Conservation (phyloP, 2,329 filamentous ascomycete genomes). For the Basipetospora chlamydospora region DNA sequence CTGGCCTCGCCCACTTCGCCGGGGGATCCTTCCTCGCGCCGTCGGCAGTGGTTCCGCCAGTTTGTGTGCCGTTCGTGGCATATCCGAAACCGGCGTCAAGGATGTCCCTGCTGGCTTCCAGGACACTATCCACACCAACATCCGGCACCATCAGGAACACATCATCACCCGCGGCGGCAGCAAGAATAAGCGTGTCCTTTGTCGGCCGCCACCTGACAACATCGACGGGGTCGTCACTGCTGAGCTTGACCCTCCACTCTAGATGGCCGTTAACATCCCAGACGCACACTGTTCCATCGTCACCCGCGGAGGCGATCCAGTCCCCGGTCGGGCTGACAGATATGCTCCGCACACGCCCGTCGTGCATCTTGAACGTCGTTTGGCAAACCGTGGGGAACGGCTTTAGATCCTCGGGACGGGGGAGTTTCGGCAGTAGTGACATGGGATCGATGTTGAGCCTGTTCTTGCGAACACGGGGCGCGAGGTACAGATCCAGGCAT, state of each 20-base stretch:
- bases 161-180: constrained; percentile 71
- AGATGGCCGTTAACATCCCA: constrained; percentile 88
- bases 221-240: constrained; percentile 66
- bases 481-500: constrained; percentile 88
- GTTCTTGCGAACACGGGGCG: constrained; percentile 81
- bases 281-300: constrained; percentile 82
- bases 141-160: constrained; percentile 73
- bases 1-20: constrained; percentile 73
- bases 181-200: constrained; percentile 65
- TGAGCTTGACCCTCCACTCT: constrained; percentile 70
- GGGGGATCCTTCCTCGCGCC: constrained; percentile 57
- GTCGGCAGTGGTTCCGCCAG: constrained; percentile 28
- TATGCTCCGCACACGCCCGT: constrained; percentile 73
- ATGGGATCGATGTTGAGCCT: constrained; percentile 93
- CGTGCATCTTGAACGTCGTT: constrained; percentile 75
- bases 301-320: constrained; percentile 82
- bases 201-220: constrained; percentile 80
- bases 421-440: constrained; percentile 82
- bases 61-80: constrained; percentile 52
- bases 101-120: constrained; percentile 59
- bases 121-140: constrained; percentile 56
- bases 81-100: constrained; percentile 89
- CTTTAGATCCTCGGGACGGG: constrained; percentile 81
- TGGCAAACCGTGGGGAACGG: constrained; percentile 89
- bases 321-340: constrained; percentile 73